These are phyloP conservation scores for Gossypium rotundifolium DNA, from an alignment of 345 rosid species.

Conservation along the genomic window DNA sequence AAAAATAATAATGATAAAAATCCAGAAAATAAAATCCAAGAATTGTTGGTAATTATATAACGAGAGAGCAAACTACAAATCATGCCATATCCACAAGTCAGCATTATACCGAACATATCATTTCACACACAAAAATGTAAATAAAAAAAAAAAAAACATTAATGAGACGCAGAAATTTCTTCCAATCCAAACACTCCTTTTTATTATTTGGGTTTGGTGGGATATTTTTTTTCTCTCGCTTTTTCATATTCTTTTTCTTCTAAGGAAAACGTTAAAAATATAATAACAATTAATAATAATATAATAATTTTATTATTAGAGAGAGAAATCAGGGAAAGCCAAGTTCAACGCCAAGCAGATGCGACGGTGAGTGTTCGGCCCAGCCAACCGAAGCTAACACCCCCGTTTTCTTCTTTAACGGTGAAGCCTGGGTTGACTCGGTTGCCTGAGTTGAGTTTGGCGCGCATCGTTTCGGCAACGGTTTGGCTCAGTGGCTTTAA, in stretches of 20 bases:
- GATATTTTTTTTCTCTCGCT: slow-evolving; percentile 10
- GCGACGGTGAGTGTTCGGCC: slow-evolving; percentile 91
- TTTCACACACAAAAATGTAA: slow-evolving; percentile 4
- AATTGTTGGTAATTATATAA: background rate
- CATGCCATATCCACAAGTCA: background rate
- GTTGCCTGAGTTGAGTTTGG: slow-evolving; percentile 37
- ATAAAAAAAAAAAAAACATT: background rate
- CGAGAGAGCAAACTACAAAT: background rate
- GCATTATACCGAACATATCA: background rate
- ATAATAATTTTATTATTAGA: slow-evolving; percentile 10
- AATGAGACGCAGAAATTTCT: slow-evolving; percentile 13
- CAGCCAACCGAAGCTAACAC: slow-evolving; percentile 85
- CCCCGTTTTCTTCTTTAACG: slow-evolving; percentile 77
- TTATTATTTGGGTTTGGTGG: slow-evolving; percentile 30
- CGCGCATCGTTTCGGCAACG: slow-evolving; percentile 56
- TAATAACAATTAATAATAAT: slow-evolving; percentile 33
- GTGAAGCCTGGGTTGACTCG: slow-evolving; percentile 67
- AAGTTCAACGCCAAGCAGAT: slow-evolving; percentile 87
- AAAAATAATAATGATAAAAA: background rate
- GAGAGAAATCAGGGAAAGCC: background rate
- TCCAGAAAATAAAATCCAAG: background rate
- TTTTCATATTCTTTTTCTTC: slow-evolving; percentile 22
- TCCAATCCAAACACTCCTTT: slow-evolving; percentile 33
- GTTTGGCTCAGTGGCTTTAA: slow-evolving; percentile 42
- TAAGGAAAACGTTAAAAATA: slow-evolving; percentile 35